A percentile compares a stretch with the other conserved stretches of the same genome.
These are phyloP conservation scores for Cyathus striatus DNA, from an alignment of 768 basidiomycete species.

Conservation along the genomic window DNA sequence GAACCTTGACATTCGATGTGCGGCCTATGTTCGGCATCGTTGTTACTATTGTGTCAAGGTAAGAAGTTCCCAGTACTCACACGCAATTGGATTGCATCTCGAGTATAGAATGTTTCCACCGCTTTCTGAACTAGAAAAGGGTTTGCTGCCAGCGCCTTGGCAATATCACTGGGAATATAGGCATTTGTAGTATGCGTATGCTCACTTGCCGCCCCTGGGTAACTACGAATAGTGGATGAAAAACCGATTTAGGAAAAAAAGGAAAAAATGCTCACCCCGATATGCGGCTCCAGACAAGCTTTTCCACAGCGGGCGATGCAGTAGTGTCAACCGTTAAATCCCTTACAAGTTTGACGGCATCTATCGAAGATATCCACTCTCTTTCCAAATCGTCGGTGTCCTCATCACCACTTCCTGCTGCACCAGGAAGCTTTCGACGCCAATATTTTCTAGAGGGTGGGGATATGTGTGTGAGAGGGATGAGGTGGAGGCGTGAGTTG, in stretches of 20 bases:
- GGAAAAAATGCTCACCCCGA: slow-evolving; percentile 38
- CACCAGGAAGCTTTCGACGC: slow-evolving; percentile 38
- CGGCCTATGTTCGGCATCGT: slow-evolving; percentile 44
- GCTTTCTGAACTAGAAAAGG: slow-evolving; percentile 80
- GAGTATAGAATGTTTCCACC: slow-evolving; percentile 90
- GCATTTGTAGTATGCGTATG: slow-evolving; percentile 78
- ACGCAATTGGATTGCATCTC: slow-evolving; percentile 86
- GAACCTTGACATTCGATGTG: slow-evolving; percentile 88
- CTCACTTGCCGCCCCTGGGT: slow-evolving; percentile 57
- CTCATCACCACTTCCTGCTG: slow-evolving; percentile 47
- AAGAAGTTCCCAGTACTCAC: slow-evolving; percentile 36
- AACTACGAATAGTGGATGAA: slow-evolving; percentile 36
- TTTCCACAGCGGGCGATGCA: slow-evolving; percentile 59
- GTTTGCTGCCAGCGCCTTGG: slow-evolving; percentile 57
- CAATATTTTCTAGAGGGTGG: slow-evolving; percentile 49
- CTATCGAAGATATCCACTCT: slow-evolving; percentile 49
- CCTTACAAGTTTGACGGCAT: slow-evolving; percentile 62
- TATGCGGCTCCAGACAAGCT: slow-evolving; percentile 66
- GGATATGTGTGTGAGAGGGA: slow-evolving; percentile 77
- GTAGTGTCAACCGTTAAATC: slow-evolving; percentile 48
- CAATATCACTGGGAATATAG: slow-evolving; percentile 77
- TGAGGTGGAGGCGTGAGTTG: slow-evolving; percentile 75
- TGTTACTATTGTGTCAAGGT: background rate
- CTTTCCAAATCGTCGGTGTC: slow-evolving; percentile 32
- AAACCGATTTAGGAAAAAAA: background rate